Evolutionary conservation across 768 basidiomycete genomes (phyloP).

Genomic region (Rhodotorula toruloides): DNA sequence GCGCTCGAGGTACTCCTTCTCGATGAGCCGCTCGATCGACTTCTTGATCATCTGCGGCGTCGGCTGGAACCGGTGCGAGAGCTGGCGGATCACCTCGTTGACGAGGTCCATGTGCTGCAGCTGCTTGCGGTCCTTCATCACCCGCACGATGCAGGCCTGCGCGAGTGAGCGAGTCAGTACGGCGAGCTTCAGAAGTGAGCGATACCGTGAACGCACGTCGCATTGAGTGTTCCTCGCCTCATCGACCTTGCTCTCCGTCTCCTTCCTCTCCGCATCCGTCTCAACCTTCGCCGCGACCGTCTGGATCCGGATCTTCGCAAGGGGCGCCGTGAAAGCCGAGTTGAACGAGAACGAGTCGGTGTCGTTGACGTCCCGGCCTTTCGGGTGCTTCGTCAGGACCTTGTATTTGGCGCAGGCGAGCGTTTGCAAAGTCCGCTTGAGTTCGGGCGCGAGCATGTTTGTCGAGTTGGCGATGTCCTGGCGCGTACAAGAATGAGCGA

Average conservation of each 20-base stretch:
- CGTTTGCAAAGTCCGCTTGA: constrained; percentile 89
- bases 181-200: not conserved
- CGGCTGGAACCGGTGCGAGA: constrained; percentile 77
- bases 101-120: constrained; percentile 83
- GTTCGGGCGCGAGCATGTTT: constrained; percentile 65
- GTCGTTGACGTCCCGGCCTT: constrained; percentile 70
- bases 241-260: constrained; percentile 82
- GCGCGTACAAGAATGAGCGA: not conserved
- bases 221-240: constrained; percentile 84
- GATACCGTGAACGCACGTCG: constrained; percentile 56
- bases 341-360: constrained; percentile 89
- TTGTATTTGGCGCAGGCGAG: constrained; percentile 93
- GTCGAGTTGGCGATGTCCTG: constrained; percentile 82
- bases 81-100: constrained; percentile 81
- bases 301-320: constrained; percentile 87
- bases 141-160: constrained; percentile 91
- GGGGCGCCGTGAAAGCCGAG: constrained; percentile 64
- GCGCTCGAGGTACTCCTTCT: constrained; percentile 93
- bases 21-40: constrained; percentile 85
- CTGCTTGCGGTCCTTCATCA: constrained; percentile 92
- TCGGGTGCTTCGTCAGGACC: constrained; percentile 82
- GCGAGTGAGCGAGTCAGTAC: not conserved
- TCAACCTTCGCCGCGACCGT: constrained; percentile 85
- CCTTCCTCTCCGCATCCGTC: constrained; percentile 74
- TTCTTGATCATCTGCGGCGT: constrained; percentile 84